Conservation (phyloP, 2,329 filamentous ascomycete species). For the Fusarium agapanthi region DNA sequence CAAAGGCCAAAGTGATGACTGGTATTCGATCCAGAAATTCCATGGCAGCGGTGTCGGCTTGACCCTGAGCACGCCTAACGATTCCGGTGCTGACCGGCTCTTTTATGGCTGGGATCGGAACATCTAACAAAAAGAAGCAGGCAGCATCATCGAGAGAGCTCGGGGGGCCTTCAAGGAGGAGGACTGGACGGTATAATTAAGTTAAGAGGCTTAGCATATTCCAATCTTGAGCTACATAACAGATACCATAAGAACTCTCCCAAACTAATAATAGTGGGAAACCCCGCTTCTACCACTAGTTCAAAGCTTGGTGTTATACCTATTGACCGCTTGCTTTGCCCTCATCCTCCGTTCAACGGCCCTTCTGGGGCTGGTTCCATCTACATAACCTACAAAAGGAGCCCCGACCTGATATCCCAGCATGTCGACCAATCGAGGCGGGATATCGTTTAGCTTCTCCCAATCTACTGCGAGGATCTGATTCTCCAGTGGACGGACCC, state of each 20-base stretch:
- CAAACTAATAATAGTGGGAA: rapidly evolving
- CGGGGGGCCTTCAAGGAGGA: rapidly evolving
- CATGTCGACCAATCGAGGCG: neutral
- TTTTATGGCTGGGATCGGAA: neutral
- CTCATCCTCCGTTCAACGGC: neutral
- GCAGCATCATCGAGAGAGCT: neutral
- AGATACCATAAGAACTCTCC: too few relatives aligned
- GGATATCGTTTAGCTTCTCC: neutral
- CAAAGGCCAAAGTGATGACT: neutral
- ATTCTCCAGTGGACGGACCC: neutral
- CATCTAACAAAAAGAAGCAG: neutral
- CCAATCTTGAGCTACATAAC: too few relatives aligned
- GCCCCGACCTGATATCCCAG: neutral
- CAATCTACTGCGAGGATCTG: neutral
- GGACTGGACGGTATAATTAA: neutral
- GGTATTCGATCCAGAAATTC: neutral
- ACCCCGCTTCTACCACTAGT: neutral
- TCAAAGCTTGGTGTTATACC: neutral
- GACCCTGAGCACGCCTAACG: neutral
- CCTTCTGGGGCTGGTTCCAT: neutral
- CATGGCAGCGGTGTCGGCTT: neutral
- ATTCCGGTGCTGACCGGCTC: neutral
- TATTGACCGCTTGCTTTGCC: rapidly evolving
- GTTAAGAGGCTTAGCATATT: neutral
- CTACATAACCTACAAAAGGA: neutral